Evolutionary conservation across 148 eudicot genomes (phyloP).

Genomic region (Polygonum maritimum): DNA sequence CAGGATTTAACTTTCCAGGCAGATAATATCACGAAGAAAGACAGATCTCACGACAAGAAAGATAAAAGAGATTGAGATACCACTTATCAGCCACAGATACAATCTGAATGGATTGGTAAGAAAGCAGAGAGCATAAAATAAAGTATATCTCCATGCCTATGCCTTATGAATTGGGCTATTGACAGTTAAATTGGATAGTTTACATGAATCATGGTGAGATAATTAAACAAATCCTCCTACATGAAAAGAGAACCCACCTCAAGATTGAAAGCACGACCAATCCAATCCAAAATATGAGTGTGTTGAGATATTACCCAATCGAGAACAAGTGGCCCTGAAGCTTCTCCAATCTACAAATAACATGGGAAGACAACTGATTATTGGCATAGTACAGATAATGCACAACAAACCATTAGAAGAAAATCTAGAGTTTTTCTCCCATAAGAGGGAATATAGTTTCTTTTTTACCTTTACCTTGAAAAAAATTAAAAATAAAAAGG

Average conservation of each 20-base stretch:
- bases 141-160: background rate
- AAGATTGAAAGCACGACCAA: slow-evolving; percentile 74
- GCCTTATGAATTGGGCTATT: background rate
- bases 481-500: background rate
- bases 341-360: slow-evolving; percentile 48
- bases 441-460: background rate
- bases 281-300: slow-evolving; percentile 70
- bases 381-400: background rate
- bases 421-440: background rate
- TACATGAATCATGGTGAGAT: background rate
- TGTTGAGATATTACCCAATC: slow-evolving; percentile 91
- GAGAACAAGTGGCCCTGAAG: slow-evolving; percentile 65
- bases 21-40: background rate
- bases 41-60: background rate
- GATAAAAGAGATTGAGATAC: background rate
- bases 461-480: background rate
- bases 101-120: background rate
- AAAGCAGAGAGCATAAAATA: background rate
- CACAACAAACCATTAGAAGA: background rate
- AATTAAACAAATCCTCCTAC: background rate
- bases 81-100: background rate
- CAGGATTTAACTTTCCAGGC: background rate
- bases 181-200: background rate
- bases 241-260: slow-evolving; percentile 47
- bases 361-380: slow-evolving; percentile 8